These are phyloP conservation scores for Globisporangium uncinulatum DNA, from an alignment of 352 stramenopile genomes.

Conservation along the genomic window DNA sequence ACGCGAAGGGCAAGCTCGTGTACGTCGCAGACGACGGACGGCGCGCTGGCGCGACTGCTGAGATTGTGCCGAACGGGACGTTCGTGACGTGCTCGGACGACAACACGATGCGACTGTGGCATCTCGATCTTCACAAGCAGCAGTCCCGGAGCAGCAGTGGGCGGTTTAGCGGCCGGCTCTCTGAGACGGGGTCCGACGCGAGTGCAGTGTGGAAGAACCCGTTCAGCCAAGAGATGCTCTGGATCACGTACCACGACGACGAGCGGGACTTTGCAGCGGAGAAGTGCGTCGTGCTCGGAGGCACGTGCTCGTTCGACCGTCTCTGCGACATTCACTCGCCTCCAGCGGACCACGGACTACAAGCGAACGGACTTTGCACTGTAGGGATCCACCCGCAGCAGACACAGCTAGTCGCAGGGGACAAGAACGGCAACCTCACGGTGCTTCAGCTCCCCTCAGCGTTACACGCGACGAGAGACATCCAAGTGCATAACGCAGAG, in stretches of 20 bases:
- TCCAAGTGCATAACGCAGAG: slow-evolving; percentile 62
- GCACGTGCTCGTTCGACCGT: slow-evolving; percentile 40
- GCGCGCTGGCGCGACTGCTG: slow-evolving; percentile 4
- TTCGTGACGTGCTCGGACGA: slow-evolving; percentile 85
- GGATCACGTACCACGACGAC: slow-evolving; percentile 57
- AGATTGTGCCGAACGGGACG: slow-evolving; percentile 47
- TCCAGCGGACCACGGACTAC: slow-evolving; percentile 16
- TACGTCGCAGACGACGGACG: slow-evolving; percentile 24
- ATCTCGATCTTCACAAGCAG: slow-evolving; percentile 67
- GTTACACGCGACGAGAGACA: slow-evolving; percentile 23
- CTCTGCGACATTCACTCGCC: slow-evolving; percentile 40
- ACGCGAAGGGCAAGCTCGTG: slow-evolving; percentile 49
- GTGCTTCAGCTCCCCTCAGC: slow-evolving; percentile 36
- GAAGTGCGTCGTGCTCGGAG: slow-evolving; percentile 38
- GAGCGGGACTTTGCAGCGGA: slow-evolving; percentile 36
- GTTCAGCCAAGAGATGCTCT: slow-evolving; percentile 68
- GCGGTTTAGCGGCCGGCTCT: slow-evolving; percentile 5
- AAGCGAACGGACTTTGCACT: slow-evolving; percentile 36
- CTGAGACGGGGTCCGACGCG: not conserved
- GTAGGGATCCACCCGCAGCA: slow-evolving; percentile 49
- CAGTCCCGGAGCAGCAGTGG: slow-evolving; percentile 24
- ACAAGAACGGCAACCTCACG: slow-evolving; percentile 63
- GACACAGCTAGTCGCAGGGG: slow-evolving; percentile 60
- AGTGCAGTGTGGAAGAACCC: slow-evolving; percentile 47
- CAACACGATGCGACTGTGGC: slow-evolving; percentile 85